A percentile compares a stretch with the other conserved stretches of the same genome.
Conservation (phyloP, 257 asterid genomes). For the Lantana camara region DNA sequence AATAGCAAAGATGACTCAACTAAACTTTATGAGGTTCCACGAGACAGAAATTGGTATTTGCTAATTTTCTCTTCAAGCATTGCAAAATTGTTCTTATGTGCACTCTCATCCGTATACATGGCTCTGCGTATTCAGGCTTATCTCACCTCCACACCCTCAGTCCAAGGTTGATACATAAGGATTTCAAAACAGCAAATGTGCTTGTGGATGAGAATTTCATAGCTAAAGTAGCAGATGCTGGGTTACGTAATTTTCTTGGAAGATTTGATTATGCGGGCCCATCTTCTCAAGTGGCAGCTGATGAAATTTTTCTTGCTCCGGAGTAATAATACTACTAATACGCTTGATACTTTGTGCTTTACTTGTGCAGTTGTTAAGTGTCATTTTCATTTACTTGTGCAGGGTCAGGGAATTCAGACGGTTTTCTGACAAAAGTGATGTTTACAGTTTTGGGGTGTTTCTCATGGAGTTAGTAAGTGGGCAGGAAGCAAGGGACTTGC, state of each 20-base stretch:
- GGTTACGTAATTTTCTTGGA: slow-evolving; percentile 86
- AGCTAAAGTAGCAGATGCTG: slow-evolving; percentile 95
- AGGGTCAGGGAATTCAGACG: slow-evolving; percentile 87
- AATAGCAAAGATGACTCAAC: slow-evolving; percentile 26
- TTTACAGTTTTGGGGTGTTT: slow-evolving; percentile 85
- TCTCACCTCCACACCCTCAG: slow-evolving; percentile 84
- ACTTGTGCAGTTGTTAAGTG: slow-evolving; percentile 13
- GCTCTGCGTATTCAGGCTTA: slow-evolving; percentile 54
- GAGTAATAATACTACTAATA: slow-evolving; percentile 54
- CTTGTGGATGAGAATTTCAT: slow-evolving; percentile 91
- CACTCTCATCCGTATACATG: slow-evolving; percentile 28
- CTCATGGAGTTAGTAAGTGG: slow-evolving; percentile 91
- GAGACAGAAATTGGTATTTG: slow-evolving; percentile 8
- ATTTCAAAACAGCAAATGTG: slow-evolving; percentile 88
- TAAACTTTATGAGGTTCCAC: slow-evolving; percentile 31
- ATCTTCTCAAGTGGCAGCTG: slow-evolving; percentile 65
- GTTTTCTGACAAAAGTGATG: slow-evolving; percentile 90
- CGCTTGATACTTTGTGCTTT: slow-evolving; percentile 2
- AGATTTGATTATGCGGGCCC: slow-evolving; percentile 75
- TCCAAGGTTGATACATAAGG: slow-evolving; percentile 89
- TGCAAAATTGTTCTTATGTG: slow-evolving; percentile 22
- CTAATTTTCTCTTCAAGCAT: slow-evolving; percentile 24
- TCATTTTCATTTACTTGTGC: slow-evolving; percentile 33
- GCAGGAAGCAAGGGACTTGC: slow-evolving; percentile 59
- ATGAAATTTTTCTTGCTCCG: slow-evolving; percentile 81